Conservation (phyloP, 2,329 filamentous ascomycete species). For the Chrysosporium keratinophilum region DNA sequence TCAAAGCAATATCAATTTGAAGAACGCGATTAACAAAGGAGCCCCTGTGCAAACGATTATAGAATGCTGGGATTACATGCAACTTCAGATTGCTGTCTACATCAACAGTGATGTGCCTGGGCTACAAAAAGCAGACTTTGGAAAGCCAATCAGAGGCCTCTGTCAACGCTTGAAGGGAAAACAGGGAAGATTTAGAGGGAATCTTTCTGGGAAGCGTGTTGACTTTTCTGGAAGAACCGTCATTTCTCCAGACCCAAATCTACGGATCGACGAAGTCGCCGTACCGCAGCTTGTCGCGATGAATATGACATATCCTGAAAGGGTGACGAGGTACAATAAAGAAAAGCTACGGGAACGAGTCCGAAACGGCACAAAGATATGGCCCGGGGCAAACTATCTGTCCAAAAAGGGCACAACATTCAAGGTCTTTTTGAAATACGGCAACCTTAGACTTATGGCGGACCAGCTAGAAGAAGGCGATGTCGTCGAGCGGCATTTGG, state of each 20-base stretch:
- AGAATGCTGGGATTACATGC: conserved; percentile 97
- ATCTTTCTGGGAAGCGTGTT: conserved; percentile 93
- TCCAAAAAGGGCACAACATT: conserved; percentile 60
- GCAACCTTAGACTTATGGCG: conserved; percentile 60
- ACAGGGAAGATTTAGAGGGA: conserved; percentile 92
- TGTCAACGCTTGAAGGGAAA: conserved; percentile 95
- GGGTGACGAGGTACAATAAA: conserved; percentile 74
- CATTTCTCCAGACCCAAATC: conserved; percentile 92
- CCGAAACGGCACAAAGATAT: conserved; percentile 61
- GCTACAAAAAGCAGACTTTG: conserved; percentile 75
- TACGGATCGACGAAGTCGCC: conserved; percentile 87
- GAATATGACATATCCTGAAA: conserved; percentile 90
- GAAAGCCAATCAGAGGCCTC: conserved; percentile 84
- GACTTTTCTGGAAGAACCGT: conserved; percentile 97
- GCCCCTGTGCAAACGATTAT: conserved; percentile 81
- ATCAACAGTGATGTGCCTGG: conserved; percentile 95
- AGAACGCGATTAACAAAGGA: conserved; percentile 69
- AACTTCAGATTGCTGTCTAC: conserved; percentile 92
- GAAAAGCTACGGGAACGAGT: conserved; percentile 68
- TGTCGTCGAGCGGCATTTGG: conserved; percentile 83
- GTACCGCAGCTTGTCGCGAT: conserved; percentile 86
- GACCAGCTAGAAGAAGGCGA: conserved; percentile 70
- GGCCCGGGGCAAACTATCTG: conserved; percentile 81
- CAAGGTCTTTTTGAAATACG: conserved; percentile 66
- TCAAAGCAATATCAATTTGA: conserved; percentile 78